A percentile compares a stretch with the other conserved stretches of the same genome.
These are phyloP conservation scores for Chenopodium formosanum DNA, from an alignment of 148 eudicot genomes.

Conservation along the genomic window DNA sequence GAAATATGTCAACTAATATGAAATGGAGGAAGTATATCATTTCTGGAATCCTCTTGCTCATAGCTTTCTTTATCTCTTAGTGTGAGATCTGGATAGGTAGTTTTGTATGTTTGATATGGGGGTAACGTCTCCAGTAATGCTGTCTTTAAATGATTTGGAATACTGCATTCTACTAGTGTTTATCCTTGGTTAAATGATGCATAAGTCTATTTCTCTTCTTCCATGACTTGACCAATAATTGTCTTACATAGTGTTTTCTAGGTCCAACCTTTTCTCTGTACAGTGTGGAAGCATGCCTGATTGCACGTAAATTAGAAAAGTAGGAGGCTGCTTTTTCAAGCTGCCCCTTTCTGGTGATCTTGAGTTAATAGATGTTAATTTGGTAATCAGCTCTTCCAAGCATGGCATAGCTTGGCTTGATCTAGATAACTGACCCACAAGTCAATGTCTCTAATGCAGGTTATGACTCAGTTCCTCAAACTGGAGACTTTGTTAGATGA, in stretches of 20 bases:
- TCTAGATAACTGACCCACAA: background rate
- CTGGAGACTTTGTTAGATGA: slow-evolving; percentile 88
- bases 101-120: background rate
- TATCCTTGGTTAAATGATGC: background rate
- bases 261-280: background rate
- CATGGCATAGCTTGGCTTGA: slow-evolving; percentile 7
- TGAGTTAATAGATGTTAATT: background rate
- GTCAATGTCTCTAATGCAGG: slow-evolving; percentile 48
- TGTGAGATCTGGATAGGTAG: background rate
- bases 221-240: background rate
- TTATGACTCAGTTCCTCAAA: slow-evolving; percentile 85
- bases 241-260: background rate
- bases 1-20: no score
- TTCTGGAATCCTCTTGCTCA: background rate
- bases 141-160: background rate
- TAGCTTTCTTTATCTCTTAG: background rate
- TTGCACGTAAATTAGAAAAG: background rate
- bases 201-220: background rate
- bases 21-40: background rate
- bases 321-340: background rate
- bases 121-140: background rate
- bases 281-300: background rate
- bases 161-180: background rate
- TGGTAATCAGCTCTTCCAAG: background rate
- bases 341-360: background rate